phyloP scores from a whole-genome alignment of 2,329 filamentous ascomycete species.

The Fonsecaea pedrosoi region DNA sequence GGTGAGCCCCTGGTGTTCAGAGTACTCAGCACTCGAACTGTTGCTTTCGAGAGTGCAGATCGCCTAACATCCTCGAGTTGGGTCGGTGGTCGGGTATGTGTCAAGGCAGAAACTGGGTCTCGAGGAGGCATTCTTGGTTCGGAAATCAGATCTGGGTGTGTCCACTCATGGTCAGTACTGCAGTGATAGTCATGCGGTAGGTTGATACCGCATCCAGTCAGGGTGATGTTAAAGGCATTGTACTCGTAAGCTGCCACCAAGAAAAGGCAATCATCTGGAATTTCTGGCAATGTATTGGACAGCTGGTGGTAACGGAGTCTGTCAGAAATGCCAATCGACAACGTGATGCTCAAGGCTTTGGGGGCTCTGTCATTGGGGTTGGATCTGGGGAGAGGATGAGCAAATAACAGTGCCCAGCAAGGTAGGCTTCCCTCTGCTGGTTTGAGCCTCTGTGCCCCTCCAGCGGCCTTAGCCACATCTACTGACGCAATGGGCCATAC shows the following conservation, averaged over 20 bases:
- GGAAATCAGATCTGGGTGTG: slow-evolving; percentile 2
- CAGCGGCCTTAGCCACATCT: neutral
- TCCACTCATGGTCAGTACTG: neutral
- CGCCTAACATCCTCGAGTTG: neutral
- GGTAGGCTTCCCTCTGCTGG: neutral
- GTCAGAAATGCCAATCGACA: neutral
- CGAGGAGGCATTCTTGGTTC: neutral
- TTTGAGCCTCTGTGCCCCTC: neutral
- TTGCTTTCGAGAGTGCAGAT: neutral
- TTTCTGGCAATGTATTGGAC: neutral
- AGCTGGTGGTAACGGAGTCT: neutral
- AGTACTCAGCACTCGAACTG: neutral
- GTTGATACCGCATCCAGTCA: neutral
- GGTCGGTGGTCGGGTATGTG: neutral
- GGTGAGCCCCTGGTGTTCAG: neutral
- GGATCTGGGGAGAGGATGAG: neutral
- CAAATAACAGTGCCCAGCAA: neutral
- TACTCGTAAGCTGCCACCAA: neutral
- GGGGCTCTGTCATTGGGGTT: neutral
- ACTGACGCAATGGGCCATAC: neutral
- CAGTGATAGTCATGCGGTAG: neutral
- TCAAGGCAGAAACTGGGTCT: neutral
- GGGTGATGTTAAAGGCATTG: slow-evolving; percentile 1
- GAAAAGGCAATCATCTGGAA: neutral
- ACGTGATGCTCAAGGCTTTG: neutral